Evolutionary conservation across 2,329 filamentous ascomycete species (phyloP).

Genomic region (Capronia epimyces): DNA sequence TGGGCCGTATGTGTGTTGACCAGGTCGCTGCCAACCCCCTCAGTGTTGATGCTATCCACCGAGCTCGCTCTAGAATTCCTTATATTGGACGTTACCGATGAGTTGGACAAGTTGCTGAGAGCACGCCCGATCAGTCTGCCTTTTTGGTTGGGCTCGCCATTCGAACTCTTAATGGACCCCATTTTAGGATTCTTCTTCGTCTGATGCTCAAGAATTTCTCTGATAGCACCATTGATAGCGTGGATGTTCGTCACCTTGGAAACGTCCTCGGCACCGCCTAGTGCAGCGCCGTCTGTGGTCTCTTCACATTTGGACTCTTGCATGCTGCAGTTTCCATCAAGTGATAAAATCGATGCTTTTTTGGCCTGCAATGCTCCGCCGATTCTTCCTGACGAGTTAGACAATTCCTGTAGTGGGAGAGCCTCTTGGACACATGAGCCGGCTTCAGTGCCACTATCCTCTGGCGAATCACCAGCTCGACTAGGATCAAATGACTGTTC

Average conservation of each 20-base stretch:
- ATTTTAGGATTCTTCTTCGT: constrained; percentile 27
- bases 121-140: constrained; percentile 40
- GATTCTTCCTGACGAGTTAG: constrained; percentile 30
- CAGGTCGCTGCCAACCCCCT: constrained; percentile 34
- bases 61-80: constrained; percentile 43
- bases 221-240: constrained; percentile 37
- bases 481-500: neutral
- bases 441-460: constrained; percentile 7
- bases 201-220: constrained; percentile 39
- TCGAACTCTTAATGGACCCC: constrained; percentile 23
- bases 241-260: constrained; percentile 13
- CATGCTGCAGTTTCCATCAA: constrained; percentile 18
- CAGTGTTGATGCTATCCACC: constrained; percentile 45
- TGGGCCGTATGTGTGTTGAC: neutral
- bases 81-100: constrained; percentile 31
- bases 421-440: constrained; percentile 4
- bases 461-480: neutral
- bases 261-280: neutral
- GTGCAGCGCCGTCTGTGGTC: neutral
- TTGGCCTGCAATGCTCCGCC: neutral
- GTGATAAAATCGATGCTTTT: constrained; percentile 10
- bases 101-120: constrained; percentile 39
- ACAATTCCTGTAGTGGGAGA: constrained; percentile 32
- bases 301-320: constrained; percentile 6
- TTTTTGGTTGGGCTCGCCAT: constrained; percentile 30